Evolutionary conservation across 768 basidiomycete species (phyloP).

Genomic region (Auriscalpium microsporum): DNA sequence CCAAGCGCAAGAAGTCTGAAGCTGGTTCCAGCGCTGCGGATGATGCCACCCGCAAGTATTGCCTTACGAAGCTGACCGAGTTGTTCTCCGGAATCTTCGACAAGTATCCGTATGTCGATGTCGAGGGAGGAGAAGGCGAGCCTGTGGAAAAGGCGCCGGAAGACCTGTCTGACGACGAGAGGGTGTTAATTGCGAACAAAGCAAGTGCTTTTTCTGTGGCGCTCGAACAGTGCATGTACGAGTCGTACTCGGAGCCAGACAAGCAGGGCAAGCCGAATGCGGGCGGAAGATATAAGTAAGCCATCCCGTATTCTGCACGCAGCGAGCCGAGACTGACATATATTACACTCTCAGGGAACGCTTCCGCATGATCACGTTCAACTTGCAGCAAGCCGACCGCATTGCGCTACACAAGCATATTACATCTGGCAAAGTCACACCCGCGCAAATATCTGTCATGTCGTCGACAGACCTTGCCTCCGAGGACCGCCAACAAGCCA

Average conservation of each 20-base stretch:
- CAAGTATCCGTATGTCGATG: slow-evolving; percentile 51
- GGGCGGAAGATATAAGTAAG: slow-evolving; percentile 76
- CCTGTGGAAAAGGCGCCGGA: slow-evolving; percentile 34
- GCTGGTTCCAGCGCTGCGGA: slow-evolving; percentile 29
- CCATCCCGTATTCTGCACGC: not conserved
- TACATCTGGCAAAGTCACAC: slow-evolving; percentile 52
- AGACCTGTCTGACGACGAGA: slow-evolving; percentile 55
- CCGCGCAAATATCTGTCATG: slow-evolving; percentile 73
- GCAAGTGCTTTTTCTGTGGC: slow-evolving; percentile 60
- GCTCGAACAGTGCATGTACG: slow-evolving; percentile 71
- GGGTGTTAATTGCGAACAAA: slow-evolving; percentile 41
- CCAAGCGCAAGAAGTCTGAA: slow-evolving; percentile 42
- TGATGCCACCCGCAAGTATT: slow-evolving; percentile 76
- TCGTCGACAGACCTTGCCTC: slow-evolving; percentile 84
- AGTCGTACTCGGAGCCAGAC: slow-evolving; percentile 70
- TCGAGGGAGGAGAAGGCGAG: slow-evolving; percentile 24
- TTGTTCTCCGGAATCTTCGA: slow-evolving; percentile 64
- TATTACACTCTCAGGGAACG: slow-evolving; percentile 51
- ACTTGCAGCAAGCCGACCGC: slow-evolving; percentile 77
- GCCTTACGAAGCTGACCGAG: slow-evolving; percentile 66
- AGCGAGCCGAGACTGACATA: slow-evolving; percentile 1
- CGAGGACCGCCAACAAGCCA: slow-evolving; percentile 78
- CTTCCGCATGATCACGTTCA: slow-evolving; percentile 85
- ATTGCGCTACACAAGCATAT: slow-evolving; percentile 74
- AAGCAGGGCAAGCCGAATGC: slow-evolving; percentile 56